phyloP scores from a whole-genome alignment of 2,329 filamentous ascomycete species.

The Ceratocystis alfenasii region DNA sequence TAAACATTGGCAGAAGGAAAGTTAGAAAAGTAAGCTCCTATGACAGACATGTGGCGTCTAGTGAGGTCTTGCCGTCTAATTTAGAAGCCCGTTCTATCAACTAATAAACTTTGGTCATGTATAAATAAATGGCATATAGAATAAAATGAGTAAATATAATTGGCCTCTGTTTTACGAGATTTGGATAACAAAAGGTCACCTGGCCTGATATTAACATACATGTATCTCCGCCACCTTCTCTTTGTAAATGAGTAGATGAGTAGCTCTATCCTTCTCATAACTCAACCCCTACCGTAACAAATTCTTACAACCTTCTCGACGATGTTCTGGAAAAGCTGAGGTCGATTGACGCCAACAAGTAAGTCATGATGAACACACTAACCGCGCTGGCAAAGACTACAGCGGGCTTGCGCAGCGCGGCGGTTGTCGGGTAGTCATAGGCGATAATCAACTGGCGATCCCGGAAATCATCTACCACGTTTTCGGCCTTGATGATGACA shows the following conservation, averaged over 20 bases:
- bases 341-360: conserved; percentile 65
- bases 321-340: conserved; percentile 50
- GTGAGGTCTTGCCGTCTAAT: too few species aligned
- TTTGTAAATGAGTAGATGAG: neutral
- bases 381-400: conserved; percentile 65
- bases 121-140: too few species aligned
- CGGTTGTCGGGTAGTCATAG: conserved; percentile 69
- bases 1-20: neutral
- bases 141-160: neutral
- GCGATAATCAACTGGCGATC: conserved; percentile 74
- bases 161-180: neutral
- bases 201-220: neutral
- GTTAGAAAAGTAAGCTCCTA: neutral
- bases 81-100: too few species aligned
- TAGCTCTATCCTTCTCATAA: neutral
- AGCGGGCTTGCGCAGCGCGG: conserved; percentile 73
- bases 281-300: neutral
- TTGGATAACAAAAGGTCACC: neutral
- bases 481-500: conserved; percentile 66
- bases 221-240: neutral
- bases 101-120: too few species aligned
- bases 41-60: too few species aligned
- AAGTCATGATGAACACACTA: conserved; percentile 61
- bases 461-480: conserved; percentile 81
- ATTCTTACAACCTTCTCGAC: conserved; percentile 19